A percentile compares a stretch with the other conserved stretches of the same genome.
phyloP scores from a whole-genome alignment of 306 rosid genomes.

The Inga laurina region DNA sequence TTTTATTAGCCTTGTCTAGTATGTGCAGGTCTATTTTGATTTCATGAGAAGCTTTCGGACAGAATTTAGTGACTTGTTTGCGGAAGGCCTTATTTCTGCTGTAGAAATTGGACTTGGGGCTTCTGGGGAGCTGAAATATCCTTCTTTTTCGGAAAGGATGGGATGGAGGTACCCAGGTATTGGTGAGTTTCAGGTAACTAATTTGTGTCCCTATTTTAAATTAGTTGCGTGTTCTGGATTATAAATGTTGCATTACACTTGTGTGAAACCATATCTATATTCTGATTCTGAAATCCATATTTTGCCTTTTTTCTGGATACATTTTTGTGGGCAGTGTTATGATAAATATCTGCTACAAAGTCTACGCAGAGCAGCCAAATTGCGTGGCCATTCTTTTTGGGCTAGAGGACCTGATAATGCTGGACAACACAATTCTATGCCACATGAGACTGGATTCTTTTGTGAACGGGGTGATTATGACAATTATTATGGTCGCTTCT shows the following conservation, averaged over 20 bases:
- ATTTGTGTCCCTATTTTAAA: conserved; percentile 25
- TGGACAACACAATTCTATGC: conserved; percentile 87
- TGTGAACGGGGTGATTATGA: conserved; percentile 97
- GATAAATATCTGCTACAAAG: conserved; percentile 87
- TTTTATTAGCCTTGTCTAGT: conserved; percentile 33
- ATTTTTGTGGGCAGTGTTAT: conserved; percentile 68
- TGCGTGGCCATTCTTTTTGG: conserved; percentile 94
- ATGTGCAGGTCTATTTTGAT: conserved; percentile 86
- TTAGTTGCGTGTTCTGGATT: conserved; percentile 19
- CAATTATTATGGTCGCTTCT: conserved; percentile 96
- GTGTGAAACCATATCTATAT: background rate
- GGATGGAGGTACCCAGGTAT: conserved; percentile 99
- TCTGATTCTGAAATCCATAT: conserved; percentile 17
- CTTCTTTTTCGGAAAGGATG: conserved; percentile 87
- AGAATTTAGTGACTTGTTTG: conserved; percentile 89
- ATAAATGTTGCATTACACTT: conserved; percentile 1
- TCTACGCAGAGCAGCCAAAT: conserved; percentile 79
- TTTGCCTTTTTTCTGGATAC: conserved; percentile 21
- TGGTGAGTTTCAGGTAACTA: conserved; percentile 99
- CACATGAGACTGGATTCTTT: conserved; percentile 94
- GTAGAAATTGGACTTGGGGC: conserved; percentile 92
- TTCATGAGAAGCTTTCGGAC: conserved; percentile 97
- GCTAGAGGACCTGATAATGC: conserved; percentile 97
- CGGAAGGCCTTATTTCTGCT: conserved; percentile 74
- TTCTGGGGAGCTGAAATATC: conserved; percentile 95